Evolutionary conservation across 2,329 filamentous ascomycete species (phyloP), one percentile per base, ranked within the genome.

Genomic region (Penicillium oxalicum): DNA sequence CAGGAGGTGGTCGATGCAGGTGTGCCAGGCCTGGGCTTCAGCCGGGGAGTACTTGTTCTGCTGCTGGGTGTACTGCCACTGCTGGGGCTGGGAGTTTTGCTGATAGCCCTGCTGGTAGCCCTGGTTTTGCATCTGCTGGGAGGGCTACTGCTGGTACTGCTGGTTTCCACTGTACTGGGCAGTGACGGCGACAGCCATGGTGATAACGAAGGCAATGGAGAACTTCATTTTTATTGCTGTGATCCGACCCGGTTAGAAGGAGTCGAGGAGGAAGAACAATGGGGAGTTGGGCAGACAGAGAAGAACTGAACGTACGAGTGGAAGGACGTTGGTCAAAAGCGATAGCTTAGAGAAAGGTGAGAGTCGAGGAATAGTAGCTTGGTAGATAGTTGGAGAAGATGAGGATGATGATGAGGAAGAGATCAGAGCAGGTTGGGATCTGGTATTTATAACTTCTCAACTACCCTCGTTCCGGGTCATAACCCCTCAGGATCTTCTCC

Each of bases 11-110:
- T 45, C 35, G 11, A 40, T 39, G 44, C 44, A 45, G 9, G 2
- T 28, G 44, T 40, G 44, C 44, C 44, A 46, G 26, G 44, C 44
- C 36, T 46, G 36, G 27, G 36, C 44, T 26, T 46, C 36, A 26
- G 44, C 44, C 7, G 44, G 44, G 44, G 44, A 46, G 44, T 46
- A 46, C 44, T 46, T 40, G 36, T 46, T 46, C 28, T 46, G 44
- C 26, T 32, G n/a, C 26, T 38, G 43, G 12, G 34, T 12, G 26
- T 38, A 38, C 38, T 45, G 43, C 25, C 25, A 38, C n/a, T 34
- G 34, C 43, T 45, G 43, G 34, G 32, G 35, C 44, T 45, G 44
- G 9, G 11, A 32, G 4, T 38, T 25, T 12, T 3, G 11, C 38
- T 40, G 38, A 6, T 40, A 40, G 8, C 18, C 25, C 26, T 40